phyloP scores from a whole-genome alignment of 768 basidiomycete genomes.

The Lentinula boryana region DNA sequence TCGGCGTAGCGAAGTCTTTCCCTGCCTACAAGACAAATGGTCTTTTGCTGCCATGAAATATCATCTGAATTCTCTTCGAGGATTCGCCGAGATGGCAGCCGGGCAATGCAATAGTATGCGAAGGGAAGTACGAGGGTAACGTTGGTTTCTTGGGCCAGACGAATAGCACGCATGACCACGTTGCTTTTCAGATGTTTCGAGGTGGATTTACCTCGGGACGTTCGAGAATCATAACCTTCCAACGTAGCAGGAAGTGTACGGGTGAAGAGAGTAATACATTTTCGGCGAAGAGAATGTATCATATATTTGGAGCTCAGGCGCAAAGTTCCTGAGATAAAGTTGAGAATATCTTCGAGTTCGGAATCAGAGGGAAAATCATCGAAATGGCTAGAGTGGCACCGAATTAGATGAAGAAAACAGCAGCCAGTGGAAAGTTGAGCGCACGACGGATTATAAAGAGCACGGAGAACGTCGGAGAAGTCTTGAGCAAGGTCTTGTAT shows the following conservation, averaged over 20 bases:
- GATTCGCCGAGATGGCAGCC: constrained; percentile 30
- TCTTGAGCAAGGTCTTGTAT: constrained; percentile 44
- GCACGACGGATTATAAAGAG: constrained; percentile 46
- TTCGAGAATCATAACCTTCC: constrained; percentile 25
- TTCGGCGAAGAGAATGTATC: constrained; percentile 43
- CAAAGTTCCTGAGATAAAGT: constrained; percentile 45
- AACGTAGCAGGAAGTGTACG: constrained; percentile 33
- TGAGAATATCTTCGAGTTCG: constrained; percentile 38
- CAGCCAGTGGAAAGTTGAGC: constrained; percentile 2
- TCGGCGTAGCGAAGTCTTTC: constrained; percentile 35
- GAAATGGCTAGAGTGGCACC: constrained; percentile 24
- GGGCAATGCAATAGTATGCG: constrained; percentile 44
- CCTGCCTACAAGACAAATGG: constrained; percentile 32
- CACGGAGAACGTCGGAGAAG: constrained; percentile 42
- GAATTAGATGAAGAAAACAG: background rate
- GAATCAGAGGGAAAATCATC: constrained; percentile 25
- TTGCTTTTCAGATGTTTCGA: constrained; percentile 28
- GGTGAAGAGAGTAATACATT: constrained; percentile 44
- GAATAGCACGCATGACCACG: constrained; percentile 36
- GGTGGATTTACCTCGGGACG: constrained; percentile 11
- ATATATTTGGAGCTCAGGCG: constrained; percentile 63
- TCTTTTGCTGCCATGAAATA: constrained; percentile 33
- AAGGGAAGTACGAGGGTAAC: constrained; percentile 38
- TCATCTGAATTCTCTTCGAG: constrained; percentile 28
- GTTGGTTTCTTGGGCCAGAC: constrained; percentile 34